Base-by-base conservation (phyloP, 106 monocot genomes). In the Acorus calamus region DNA sequence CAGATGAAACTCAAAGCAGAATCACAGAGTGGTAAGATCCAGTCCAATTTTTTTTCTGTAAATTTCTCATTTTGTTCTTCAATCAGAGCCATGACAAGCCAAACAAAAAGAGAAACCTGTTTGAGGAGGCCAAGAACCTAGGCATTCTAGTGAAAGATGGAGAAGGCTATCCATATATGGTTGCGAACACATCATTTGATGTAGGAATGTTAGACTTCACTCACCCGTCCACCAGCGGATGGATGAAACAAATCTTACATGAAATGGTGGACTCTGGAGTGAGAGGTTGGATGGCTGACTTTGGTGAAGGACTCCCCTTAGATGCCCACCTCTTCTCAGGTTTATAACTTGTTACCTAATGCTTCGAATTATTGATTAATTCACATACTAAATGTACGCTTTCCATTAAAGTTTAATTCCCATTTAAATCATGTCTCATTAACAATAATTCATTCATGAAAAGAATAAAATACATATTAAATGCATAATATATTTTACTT, bases 271-370 rank as follows among this genome's bases (percentile, higher is more conserved):
- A 72, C n/a, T 73, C 64, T 45, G 92, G 92, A 10, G 73, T 87
- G 10, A 77, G 81, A 56, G 86, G 92, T 7, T 92, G 92, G 92
- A 92, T 92, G 92, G 92, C 86, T 0, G 92, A 92, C 69, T 92
- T 92, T 62, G 92, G 92, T n/a, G 92, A 92, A 68, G 92, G 92
- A 8, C 68, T 92, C 44, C 92, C 92, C 4, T 44, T 92, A 63
- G 87, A 92, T 73, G 92, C 87, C 60, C 61, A 56, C 12, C 78
- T 84, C 47, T 79, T 74, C 60, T 87, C 92, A 74, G 92, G 89
- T 89, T 74, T 52, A 7, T 69, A 55, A 6, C 6, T 43, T 4
- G 11, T 8, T 48, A 9, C 9, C 62, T 62, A 6, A 42, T 58
- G 10, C n/a, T n/a, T 2, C 10, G 14, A 6, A 13, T 6, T 52